These are phyloP conservation scores for Penicillium italicum DNA, from an alignment of 2,329 filamentous ascomycete genomes.

Conservation along the genomic window DNA sequence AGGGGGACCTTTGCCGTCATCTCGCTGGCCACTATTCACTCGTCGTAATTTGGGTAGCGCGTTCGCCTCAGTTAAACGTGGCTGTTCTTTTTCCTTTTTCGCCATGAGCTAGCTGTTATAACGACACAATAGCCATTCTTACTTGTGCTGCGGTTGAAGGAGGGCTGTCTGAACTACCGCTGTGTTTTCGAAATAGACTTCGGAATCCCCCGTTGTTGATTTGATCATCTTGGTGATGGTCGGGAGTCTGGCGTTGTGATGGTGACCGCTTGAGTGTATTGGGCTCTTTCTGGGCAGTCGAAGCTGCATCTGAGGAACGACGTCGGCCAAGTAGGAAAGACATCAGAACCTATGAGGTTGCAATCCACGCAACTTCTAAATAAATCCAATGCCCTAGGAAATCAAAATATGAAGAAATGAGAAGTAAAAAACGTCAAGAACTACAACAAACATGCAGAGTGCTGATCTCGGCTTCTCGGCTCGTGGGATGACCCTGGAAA, in stretches of 20 bases:
- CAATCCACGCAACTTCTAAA: neutral
- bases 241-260: slow-evolving; percentile 10
- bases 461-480: slow-evolving; percentile 18
- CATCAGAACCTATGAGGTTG: slow-evolving; percentile 13
- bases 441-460: slow-evolving; percentile 1
- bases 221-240: neutral
- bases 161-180: slow-evolving; percentile 5
- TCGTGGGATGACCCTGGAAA: slow-evolving; percentile 2
- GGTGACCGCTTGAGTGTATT: slow-evolving; percentile 3
- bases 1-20: slow-evolving; percentile 1
- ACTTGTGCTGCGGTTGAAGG: neutral
- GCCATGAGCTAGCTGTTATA: neutral
- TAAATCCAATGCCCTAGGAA: neutral
- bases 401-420: neutral
- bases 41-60: neutral
- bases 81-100: neutral
- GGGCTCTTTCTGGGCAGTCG: slow-evolving; percentile 10
- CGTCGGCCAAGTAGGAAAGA: slow-evolving; percentile 29
- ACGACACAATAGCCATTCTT: neutral
- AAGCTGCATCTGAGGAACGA: slow-evolving; percentile 23
- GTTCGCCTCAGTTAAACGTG: neutral
- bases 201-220: slow-evolving; percentile 17
- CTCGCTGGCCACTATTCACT: neutral
- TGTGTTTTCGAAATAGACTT: slow-evolving; percentile 24
- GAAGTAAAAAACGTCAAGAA: neutral